Evolutionary conservation across 805 yeast genomes (phyloP), one percentile per base, ranked within the genome.

Genomic region (Myxozyma lipomycoides): DNA sequence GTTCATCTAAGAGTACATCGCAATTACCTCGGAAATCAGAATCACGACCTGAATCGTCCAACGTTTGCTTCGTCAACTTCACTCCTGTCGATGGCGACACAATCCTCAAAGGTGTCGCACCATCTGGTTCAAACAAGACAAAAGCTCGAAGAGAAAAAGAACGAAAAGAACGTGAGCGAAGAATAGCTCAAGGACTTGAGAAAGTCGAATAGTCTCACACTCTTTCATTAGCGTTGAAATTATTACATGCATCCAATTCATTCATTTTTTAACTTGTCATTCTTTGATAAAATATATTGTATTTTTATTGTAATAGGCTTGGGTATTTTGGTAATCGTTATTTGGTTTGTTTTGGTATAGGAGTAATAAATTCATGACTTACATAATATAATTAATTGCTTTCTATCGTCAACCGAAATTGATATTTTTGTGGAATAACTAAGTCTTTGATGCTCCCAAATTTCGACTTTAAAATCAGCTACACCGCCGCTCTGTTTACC

Each of bases 281-380:
- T 23, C n/a, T 39, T 34, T 3, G 21, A 21, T 2, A 9, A 12
- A 30, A 23, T 18, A 3, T 23, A 10, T 42, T 38, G 6, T 45
- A 45, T n/a, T 37, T 38, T 24, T 38, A 38, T 17, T 4, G n/a
- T n/a, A n/a, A n/a, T 45, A n/a, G 47, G 54, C 66, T 15, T 49
- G 65, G n/a, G n/a, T n/a, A n/a, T n/a, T n/a, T n/a, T n/a, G n/a
- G n/a, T n/a, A n/a, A n/a, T n/a, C n/a, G n/a, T n/a, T n/a, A n/a
- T n/a, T n/a, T n/a, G n/a, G n/a, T n/a, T n/a, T n/a, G n/a, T n/a
- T n/a, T n/a, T n/a, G n/a, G n/a, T n/a, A n/a, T n/a, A n/a, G n/a
- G n/a, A n/a, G n/a, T n/a, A n/a, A n/a, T n/a, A n/a, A n/a, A n/a
- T n/a, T n/a, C n/a, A n/a, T n/a, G n/a, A n/a, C n/a, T n/a, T n/a